A percentile compares a stretch with the other conserved stretches of the same genome.
Evolutionary conservation across 2,329 filamentous ascomycete species (phyloP).

Genomic region (Thielaviopsis populi): DNA sequence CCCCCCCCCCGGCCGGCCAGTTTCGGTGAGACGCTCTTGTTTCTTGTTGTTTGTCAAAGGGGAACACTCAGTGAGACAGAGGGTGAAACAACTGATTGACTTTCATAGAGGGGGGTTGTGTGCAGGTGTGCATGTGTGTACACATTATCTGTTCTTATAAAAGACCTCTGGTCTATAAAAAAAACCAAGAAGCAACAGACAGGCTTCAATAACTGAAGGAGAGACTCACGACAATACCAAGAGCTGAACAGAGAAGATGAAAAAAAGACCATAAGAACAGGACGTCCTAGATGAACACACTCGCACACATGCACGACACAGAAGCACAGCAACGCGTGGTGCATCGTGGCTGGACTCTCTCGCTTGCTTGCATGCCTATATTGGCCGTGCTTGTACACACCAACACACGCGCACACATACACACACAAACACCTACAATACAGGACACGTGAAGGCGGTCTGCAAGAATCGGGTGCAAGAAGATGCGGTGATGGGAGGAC

Average conservation of each 20-base stretch:
- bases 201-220: no score
- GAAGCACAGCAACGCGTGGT: neutral
- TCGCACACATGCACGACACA: neutral
- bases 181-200: neutral
- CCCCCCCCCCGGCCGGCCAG: neutral
- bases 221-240: no score
- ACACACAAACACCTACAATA: no score
- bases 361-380: slow-evolving; percentile 1
- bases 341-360: slow-evolving; percentile 2
- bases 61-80: neutral
- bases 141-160: neutral
- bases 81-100: neutral
- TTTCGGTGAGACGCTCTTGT: neutral
- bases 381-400: slow-evolving; percentile 1
- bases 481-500: neutral
- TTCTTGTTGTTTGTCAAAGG: slow-evolving; percentile 2
- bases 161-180: slow-evolving; percentile 2
- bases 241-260: no score
- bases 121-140: neutral
- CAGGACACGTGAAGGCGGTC: neutral
- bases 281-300: neutral
- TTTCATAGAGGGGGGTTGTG: neutral
- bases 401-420: no score
- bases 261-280: no score
- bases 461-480: neutral